phyloP scores from a whole-genome alignment of 352 stramenopile genomes.

The Thraustochytrium striatum region DNA sequence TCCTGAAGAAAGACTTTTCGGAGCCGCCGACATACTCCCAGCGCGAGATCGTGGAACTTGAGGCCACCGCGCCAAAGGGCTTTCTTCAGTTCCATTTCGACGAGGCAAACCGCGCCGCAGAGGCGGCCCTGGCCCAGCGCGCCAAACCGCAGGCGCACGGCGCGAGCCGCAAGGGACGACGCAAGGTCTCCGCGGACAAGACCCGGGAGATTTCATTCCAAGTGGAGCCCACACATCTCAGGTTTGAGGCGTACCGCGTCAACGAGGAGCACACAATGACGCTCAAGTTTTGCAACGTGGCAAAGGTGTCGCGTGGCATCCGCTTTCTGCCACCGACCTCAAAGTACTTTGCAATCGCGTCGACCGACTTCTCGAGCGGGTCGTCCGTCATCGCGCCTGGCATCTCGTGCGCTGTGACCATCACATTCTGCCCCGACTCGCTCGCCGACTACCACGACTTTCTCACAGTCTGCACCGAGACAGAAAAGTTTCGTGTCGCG shows the following conservation, averaged over 20 bases:
- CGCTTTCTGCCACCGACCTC: conserved; percentile 29
- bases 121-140: neutral
- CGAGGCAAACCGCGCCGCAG: neutral
- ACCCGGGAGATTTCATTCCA: neutral
- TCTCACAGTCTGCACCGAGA: conserved; percentile 32
- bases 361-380: neutral
- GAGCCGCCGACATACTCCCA: conserved; percentile 26
- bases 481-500: conserved; percentile 28
- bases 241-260: conserved; percentile 21
- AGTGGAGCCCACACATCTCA: neutral
- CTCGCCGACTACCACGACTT: conserved; percentile 37
- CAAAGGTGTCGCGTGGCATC: conserved; percentile 9
- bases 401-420: conserved; percentile 2
- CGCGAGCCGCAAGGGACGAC: neutral
- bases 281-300: conserved; percentile 31
- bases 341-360: conserved; percentile 38
- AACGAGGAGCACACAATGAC: neutral
- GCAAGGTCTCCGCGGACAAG: neutral
- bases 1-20: conserved; percentile 42
- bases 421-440: conserved; percentile 35
- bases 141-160: no score
- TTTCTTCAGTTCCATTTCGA: conserved; percentile 16
- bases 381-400: conserved; percentile 3
- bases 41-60: neutral
- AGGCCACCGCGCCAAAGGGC: neutral